Evolutionary conservation across 2,329 filamentous ascomycete species (phyloP).

Genomic region (Teratosphaeria destructans): DNA sequence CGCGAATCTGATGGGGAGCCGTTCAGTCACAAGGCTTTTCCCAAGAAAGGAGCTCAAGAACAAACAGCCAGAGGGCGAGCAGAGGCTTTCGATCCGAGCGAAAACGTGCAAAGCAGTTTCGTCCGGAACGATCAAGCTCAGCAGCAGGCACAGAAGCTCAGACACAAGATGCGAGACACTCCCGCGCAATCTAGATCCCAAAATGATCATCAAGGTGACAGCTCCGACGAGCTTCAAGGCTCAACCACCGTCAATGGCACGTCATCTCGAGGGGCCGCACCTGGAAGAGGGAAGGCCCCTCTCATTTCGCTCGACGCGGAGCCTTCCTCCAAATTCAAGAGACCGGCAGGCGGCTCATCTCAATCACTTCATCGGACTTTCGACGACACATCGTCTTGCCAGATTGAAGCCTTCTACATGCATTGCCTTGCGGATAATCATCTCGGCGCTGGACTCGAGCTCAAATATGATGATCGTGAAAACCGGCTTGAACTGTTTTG

Average conservation of each 20-base stretch:
- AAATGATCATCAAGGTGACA: not conserved
- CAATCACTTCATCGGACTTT: not conserved
- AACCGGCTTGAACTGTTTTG: not conserved
- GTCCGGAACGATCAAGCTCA: not conserved
- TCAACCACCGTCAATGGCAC: not conserved
- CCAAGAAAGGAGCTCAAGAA: not conserved
- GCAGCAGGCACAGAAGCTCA: not conserved
- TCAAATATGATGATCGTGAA: not conserved
- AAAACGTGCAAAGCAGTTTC: not conserved
- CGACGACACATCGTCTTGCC: not conserved
- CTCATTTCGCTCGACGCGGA: not conserved
- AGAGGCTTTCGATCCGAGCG: not conserved
- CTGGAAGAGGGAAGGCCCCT: not conserved
- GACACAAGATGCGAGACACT: not conserved
- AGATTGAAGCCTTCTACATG: conserved; percentile 3
- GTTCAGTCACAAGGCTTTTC: not conserved
- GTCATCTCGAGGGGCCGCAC: not conserved
- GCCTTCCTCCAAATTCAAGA: not conserved
- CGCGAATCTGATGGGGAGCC: not conserved
- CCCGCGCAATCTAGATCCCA: not conserved
- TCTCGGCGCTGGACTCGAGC: not conserved
- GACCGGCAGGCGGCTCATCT: not conserved
- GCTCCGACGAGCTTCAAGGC: not conserved
- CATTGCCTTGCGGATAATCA: not conserved
- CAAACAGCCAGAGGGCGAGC: not conserved